A percentile compares a stretch with the other conserved stretches of the same genome.
These are phyloP conservation scores for Gossypium schwendimanii DNA, from an alignment of 441 rosid genomes.

Conservation along the genomic window DNA sequence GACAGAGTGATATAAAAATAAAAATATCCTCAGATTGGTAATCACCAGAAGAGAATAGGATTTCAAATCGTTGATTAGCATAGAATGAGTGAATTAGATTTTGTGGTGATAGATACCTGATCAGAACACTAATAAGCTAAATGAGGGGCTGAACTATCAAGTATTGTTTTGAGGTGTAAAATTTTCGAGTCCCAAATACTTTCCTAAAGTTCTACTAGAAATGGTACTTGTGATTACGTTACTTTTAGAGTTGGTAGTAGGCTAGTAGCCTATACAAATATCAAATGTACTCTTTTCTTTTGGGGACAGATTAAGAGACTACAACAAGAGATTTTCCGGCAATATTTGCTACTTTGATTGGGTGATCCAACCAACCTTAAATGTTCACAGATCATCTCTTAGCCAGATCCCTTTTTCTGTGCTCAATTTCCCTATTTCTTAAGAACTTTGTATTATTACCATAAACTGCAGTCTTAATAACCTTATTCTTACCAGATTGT, in stretches of 20 bases:
- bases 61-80: neutral
- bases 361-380: neutral
- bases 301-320: neutral
- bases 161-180: neutral
- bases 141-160: neutral
- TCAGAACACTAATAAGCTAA: neutral
- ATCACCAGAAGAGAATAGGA: neutral
- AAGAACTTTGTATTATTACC: neutral
- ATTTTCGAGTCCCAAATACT: neutral
- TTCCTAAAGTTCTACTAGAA: neutral
- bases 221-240: neutral
- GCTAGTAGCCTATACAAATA: neutral
- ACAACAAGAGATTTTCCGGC: neutral
- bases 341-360: neutral
- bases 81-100: too few relatives aligned
- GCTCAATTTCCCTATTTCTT: neutral
- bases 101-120: neutral
- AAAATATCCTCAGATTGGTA: neutral
- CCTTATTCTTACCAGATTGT: neutral
- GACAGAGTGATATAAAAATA: neutral
- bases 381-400: neutral
- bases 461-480: neutral
- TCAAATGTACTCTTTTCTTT: neutral
- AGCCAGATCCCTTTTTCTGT: neutral
- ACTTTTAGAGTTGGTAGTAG: neutral